phyloP scores from a whole-genome alignment of 306 rosid genomes.

The Abrus pulchellus region DNA sequence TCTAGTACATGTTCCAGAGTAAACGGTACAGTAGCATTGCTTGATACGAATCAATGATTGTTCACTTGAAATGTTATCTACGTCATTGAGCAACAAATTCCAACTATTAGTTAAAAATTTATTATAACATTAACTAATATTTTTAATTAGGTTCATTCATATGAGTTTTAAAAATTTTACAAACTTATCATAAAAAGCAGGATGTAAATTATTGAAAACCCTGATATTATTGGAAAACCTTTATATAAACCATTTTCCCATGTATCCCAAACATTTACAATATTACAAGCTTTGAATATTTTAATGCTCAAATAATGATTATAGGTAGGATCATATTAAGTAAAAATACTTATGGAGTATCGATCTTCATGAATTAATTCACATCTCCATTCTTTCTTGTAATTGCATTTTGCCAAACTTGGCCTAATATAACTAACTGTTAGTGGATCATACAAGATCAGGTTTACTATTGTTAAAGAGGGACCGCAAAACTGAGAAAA shows the following conservation, averaged over 20 bases:
- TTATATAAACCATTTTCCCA: background rate
- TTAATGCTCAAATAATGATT: background rate
- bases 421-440: background rate
- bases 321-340: background rate
- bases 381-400: background rate
- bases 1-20: constrained; percentile 20
- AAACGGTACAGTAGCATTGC: constrained; percentile 25
- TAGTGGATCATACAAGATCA: background rate
- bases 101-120: background rate
- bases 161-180: too few relatives aligned
- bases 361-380: background rate
- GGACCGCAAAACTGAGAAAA: constrained; percentile 33
- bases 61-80: constrained; percentile 24
- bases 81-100: constrained; percentile 16
- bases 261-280: background rate
- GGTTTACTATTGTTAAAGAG: constrained; percentile 2
- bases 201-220: background rate
- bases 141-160: background rate
- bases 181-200: background rate
- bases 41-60: constrained; percentile 29
- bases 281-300: background rate
- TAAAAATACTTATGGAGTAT: background rate
- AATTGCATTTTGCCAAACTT: constrained; percentile 20
- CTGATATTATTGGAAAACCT: background rate
- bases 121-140: background rate